These are phyloP conservation scores for Penicillium sp. DNA, from an alignment of 2,329 filamentous ascomycete species.

Conservation along the genomic window DNA sequence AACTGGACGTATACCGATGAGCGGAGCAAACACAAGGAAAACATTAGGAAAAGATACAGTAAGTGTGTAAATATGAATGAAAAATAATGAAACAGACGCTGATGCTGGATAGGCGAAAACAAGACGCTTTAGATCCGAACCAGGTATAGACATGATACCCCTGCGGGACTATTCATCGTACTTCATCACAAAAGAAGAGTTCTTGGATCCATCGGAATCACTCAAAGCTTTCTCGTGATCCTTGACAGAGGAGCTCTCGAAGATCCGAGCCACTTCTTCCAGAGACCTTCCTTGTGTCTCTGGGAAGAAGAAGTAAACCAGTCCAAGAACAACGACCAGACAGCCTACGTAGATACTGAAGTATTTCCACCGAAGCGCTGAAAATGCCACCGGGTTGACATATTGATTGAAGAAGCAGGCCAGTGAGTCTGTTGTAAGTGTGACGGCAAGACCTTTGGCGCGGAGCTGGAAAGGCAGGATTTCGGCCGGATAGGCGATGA, in stretches of 20 bases:
- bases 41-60: neutral
- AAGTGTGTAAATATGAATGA: neutral
- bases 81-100: neutral
- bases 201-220: slow-evolving; percentile 13
- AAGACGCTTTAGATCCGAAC: neutral
- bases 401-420: slow-evolving; percentile 41
- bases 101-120: slow-evolving; percentile 3
- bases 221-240: slow-evolving; percentile 2
- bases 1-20: neutral
- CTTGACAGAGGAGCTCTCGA: slow-evolving; percentile 11
- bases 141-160: slow-evolving; percentile 6
- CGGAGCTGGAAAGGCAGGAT: slow-evolving; percentile 24
- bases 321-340: slow-evolving; percentile 28
- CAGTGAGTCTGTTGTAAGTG: slow-evolving; percentile 24
- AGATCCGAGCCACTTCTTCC: slow-evolving; percentile 19
- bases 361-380: slow-evolving; percentile 42
- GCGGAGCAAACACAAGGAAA: neutral
- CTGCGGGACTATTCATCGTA: slow-evolving; percentile 6
- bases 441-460: slow-evolving; percentile 26
- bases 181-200: slow-evolving; percentile 12
- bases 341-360: slow-evolving; percentile 45
- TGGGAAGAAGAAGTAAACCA: slow-evolving; percentile 43
- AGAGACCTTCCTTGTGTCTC: slow-evolving; percentile 22
- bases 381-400: slow-evolving; percentile 45
- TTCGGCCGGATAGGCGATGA: slow-evolving; percentile 24